These are phyloP conservation scores for Sugiyamaella grinbergsii DNA, from an alignment of 1,139 yeast species.

Conservation along the genomic window DNA sequence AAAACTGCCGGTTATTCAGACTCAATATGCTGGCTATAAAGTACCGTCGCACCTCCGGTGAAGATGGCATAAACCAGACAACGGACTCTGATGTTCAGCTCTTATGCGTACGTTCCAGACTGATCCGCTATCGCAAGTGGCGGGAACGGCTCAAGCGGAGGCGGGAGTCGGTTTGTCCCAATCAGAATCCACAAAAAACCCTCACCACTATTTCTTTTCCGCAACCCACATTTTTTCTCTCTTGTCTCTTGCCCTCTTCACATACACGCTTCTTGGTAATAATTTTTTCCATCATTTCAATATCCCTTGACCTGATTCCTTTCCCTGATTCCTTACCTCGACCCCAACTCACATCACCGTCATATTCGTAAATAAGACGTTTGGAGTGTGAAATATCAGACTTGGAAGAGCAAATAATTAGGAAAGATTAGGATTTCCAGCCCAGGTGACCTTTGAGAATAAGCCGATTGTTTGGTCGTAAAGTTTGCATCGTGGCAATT, in stretches of 20 bases:
- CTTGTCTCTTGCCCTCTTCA: constrained; percentile 7
- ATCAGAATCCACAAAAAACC: constrained; percentile 11
- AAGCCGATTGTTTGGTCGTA: background rate
- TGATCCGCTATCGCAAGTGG: constrained; percentile 1
- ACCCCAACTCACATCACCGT: background rate
- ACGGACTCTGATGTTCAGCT: constrained; percentile 9
- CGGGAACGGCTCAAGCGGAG: background rate
- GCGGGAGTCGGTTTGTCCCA: constrained; percentile 8
- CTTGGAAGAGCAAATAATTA: background rate
- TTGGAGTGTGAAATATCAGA: background rate
- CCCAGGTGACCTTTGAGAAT: no score
- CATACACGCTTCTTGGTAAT: constrained; percentile 12
- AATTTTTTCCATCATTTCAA: constrained; percentile 7
- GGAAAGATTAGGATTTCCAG: no score
- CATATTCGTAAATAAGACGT: background rate
- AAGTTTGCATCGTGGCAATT: background rate
- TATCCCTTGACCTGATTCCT: constrained; percentile 19
- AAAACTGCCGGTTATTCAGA: no score
- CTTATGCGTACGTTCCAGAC: constrained; percentile 12
- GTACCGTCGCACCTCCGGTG: no score
- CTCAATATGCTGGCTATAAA: no score
- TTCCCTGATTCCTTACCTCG: constrained; percentile 22
- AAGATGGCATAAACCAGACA: no score
- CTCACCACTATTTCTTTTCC: constrained; percentile 19
- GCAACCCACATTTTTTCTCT: constrained; percentile 15